These are phyloP conservation scores for Parathielavia hyrcaniae DNA, from an alignment of 495 filamentous ascomycete species.

Conservation along the genomic window DNA sequence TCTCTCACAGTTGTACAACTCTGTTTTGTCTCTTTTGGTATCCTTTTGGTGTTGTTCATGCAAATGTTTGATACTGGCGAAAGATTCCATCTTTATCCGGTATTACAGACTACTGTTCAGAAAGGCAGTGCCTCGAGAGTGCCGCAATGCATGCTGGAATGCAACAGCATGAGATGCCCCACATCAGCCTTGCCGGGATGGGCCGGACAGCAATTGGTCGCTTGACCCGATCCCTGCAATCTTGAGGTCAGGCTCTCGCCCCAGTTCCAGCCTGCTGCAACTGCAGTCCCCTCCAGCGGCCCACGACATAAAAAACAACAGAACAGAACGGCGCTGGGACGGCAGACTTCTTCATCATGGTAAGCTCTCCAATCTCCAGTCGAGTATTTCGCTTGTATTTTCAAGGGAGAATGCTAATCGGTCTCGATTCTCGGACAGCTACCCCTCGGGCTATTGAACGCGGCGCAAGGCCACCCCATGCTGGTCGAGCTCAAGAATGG, in stretches of 20 bases:
- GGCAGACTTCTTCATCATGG: conserved; percentile 6
- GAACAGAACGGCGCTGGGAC: conserved; percentile 1
- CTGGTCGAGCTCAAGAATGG: conserved; percentile 98
- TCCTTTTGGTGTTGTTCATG: neutral
- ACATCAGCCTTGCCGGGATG: neutral
- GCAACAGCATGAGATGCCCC: neutral
- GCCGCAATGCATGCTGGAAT: too few relatives aligned
- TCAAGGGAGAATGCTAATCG: neutral
- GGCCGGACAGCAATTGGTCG: neutral
- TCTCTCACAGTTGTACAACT: neutral
- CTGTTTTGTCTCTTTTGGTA: neutral
- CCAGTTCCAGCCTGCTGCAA: neutral
- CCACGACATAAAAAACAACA: conserved; percentile 1
- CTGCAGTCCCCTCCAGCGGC: conserved; percentile 2
- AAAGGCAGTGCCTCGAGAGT: neutral
- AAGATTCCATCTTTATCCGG: too few relatives aligned
- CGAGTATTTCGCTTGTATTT: neutral
- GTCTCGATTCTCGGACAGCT: conserved; percentile 47
- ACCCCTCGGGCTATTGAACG: conserved; percentile 85
- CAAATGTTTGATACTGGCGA: too few relatives aligned
- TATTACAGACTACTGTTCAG: neutral
- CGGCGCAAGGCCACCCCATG: conserved; percentile 97
- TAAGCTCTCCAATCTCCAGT: neutral
- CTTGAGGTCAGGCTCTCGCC: conserved; percentile 10
- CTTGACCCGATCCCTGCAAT: neutral